Base-by-base conservation (phyloP, 2,329 filamentous ascomycete species). In the Fusarium sp. region DNA sequence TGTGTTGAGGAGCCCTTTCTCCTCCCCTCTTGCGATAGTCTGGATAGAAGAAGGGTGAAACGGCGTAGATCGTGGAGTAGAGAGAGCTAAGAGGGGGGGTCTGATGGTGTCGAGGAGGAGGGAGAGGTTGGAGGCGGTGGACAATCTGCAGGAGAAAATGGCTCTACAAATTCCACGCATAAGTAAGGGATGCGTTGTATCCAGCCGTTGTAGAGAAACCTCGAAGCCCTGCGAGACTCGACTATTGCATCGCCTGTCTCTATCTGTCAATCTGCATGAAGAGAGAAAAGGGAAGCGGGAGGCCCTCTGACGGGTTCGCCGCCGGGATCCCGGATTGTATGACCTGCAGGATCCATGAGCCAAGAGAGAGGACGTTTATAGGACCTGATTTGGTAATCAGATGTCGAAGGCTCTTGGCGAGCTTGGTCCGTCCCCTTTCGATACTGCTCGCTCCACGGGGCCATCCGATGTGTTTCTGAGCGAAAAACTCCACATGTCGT, bases 1-100 rank as follows among this genome's bases (percentile, higher is more conserved):
- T 38, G 36, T 54, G 33, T 63, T 31, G 33, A 55, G 23, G 34
- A 38, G 53, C 44, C 31, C 13, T 20, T 2, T 50, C 25, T 51
- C 25, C n/a, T 38, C 6, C 16, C 36, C 9, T 38, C 36, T 38
- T 38, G 36, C 36, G 25, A 27, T 51, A 53, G 46, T 51, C 29
- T n/a, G 34, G 29, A 54, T 44, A 36, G 27, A 67, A 38, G 36
- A 38, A 38, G 58, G 67, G 54, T 69, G 62, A 69, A 69, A 69
- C 65, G 65, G 62, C 51, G 53, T 40, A 62, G 53, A 57, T 55
- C 42, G 36, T 65, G 49, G 18, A 57, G 54, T 9, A 18, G 36
- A n/a, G 33, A 18, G 36, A n/a, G 33, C 14, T n/a, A 36, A 38
- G 36, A 29, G 34, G 31, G 34, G 31, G 23, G 18, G 11, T 49